Evolutionary conservation across 225 moss, liverwort and hornwort genomes (phyloP).

Genomic region (Rhytidiadelphus loreus): DNA sequence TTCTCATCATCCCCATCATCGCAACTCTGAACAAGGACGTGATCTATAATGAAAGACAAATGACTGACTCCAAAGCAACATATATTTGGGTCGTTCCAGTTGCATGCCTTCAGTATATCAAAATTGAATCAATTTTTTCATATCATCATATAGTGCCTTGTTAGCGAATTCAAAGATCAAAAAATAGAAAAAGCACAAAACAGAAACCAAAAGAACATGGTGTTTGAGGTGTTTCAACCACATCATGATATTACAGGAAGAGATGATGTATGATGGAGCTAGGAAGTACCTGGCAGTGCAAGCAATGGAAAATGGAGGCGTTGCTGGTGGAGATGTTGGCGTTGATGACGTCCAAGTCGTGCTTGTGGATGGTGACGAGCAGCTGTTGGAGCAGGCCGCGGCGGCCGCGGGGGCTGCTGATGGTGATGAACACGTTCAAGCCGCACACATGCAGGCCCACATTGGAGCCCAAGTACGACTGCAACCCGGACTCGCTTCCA

Average conservation of each 20-base stretch:
- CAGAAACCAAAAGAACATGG: neutral
- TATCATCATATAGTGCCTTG: neutral
- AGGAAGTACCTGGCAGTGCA: conserved; percentile 68
- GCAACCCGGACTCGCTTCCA: conserved; percentile 65
- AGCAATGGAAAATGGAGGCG: conserved; percentile 76
- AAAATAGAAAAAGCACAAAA: neutral
- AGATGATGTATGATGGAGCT: neutral
- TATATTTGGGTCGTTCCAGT: neutral
- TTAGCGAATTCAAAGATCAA: neutral
- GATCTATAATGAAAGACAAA: neutral
- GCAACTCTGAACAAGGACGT: neutral
- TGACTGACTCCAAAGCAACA: neutral
- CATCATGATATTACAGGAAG: neutral
- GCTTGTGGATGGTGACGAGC: conserved; percentile 65
- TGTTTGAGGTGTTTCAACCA: neutral
- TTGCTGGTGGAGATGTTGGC: conserved; percentile 85
- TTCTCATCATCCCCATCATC: neutral
- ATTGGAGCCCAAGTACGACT: conserved; percentile 82
- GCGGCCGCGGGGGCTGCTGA: conserved; percentile 80
- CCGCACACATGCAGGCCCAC: conserved; percentile 96
- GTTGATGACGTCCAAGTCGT: conserved; percentile 82
- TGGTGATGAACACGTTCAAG: conserved; percentile 83
- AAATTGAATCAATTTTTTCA: neutral
- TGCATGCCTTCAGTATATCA: neutral
- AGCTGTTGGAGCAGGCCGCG: conserved; percentile 63